A percentile compares a stretch with the other conserved stretches of the same genome.
Conservation (phyloP, 2,329 filamentous ascomycete genomes). For the Penicillium capsulatum region DNA sequence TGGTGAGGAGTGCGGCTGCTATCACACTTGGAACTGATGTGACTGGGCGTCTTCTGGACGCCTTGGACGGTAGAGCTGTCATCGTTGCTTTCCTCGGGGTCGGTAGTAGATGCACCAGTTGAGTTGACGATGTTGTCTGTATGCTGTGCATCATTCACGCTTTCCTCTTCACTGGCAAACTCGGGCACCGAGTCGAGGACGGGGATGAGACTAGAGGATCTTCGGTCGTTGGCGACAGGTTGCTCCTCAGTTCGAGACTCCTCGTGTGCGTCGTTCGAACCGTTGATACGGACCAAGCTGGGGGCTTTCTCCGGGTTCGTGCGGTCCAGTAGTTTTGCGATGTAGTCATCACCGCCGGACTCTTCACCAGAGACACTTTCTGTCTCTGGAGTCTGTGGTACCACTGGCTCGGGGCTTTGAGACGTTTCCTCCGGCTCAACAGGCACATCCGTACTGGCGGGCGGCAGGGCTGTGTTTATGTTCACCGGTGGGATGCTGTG, state of each 20-base stretch:
- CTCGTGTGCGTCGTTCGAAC: background rate
- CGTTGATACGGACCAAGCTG: slow-evolving; percentile 4
- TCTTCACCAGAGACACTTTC: background rate
- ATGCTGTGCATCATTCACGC: background rate
- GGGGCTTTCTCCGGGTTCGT: slow-evolving; percentile 4
- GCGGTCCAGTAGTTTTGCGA: background rate
- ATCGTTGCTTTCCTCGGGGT: background rate
- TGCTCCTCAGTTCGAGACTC: no score
- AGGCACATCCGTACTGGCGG: no score
- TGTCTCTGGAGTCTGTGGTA: background rate
- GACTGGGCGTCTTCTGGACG: no score
- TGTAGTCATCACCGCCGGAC: background rate
- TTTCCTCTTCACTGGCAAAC: background rate
- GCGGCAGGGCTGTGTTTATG: no score
- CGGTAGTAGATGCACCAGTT: background rate
- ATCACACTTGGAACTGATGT: no score
- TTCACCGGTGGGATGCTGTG: no score
- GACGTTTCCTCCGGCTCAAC: no score
- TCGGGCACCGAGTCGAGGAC: background rate
- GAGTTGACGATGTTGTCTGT: no score
- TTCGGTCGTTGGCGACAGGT: background rate
- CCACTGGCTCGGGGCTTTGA: no score
- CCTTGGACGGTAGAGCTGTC: background rate
- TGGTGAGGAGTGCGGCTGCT: no score
- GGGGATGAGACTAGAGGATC: background rate